Evolutionary conservation across 192 early-diverging fungal species (phyloP).

Genomic region (Coemansia javaensis): DNA sequence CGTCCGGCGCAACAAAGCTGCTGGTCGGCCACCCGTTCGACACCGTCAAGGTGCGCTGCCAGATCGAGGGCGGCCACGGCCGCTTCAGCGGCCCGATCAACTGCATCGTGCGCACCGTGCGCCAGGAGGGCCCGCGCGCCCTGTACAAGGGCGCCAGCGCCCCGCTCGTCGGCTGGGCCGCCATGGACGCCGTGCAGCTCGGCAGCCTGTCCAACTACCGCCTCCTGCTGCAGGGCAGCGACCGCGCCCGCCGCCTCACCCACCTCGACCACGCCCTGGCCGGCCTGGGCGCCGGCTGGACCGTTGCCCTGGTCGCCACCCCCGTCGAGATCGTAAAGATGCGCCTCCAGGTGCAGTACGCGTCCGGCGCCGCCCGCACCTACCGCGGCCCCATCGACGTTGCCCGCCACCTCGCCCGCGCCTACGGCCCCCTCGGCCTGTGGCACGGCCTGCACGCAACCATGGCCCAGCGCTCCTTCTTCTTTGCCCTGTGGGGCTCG

Average conservation of each 20-base stretch:
- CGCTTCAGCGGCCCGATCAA: constrained; percentile 69
- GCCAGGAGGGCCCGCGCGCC: constrained; percentile 67
- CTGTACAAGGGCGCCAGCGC: constrained; percentile 93
- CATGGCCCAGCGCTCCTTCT: constrained; percentile 85
- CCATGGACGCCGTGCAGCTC: constrained; percentile 74
- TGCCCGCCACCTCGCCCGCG: constrained; percentile 61
- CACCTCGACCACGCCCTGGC: constrained; percentile 69
- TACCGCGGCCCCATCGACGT: constrained; percentile 88
- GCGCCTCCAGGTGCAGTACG: constrained; percentile 71
- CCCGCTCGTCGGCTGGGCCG: constrained; percentile 84
- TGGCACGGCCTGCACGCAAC: constrained; percentile 83
- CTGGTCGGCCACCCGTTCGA: constrained; percentile 82
- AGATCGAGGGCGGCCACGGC: constrained; percentile 63
- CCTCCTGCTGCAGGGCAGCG: constrained; percentile 60
- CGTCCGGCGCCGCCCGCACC: constrained; percentile 56
- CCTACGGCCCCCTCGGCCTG: constrained; percentile 74
- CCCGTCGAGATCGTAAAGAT: constrained; percentile 74
- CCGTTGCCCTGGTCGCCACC: constrained; percentile 75
- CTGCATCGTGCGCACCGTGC: constrained; percentile 62
- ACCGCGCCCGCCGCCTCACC: constrained; percentile 54
- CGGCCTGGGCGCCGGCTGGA: constrained; percentile 68
- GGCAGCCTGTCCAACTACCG: constrained; percentile 82
- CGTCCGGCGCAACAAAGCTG: constrained; percentile 73
- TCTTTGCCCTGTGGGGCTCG: constrained; percentile 56
- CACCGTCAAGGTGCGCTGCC: constrained; percentile 76